phyloP scores from a whole-genome alignment of 306 rosid genomes.

The Cajanus cajan region DNA sequence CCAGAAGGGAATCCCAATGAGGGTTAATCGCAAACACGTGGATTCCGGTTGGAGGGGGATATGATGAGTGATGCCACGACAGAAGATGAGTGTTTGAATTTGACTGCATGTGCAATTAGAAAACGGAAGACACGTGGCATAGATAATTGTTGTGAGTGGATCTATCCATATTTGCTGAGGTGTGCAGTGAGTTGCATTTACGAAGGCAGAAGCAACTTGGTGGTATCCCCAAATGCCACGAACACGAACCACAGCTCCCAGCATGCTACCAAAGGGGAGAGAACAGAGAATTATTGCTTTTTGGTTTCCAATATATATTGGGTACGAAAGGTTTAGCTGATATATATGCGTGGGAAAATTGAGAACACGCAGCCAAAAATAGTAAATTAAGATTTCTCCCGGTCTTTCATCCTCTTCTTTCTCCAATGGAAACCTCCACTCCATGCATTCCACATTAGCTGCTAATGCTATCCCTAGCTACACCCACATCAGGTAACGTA shows the following conservation, averaged over 20 bases:
- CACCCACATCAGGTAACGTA: neutral
- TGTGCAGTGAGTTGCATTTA: neutral
- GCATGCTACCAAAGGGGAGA: neutral
- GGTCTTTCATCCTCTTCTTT: neutral
- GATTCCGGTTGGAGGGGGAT: neutral
- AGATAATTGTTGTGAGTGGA: too few relatives aligned
- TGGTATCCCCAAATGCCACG: neutral
- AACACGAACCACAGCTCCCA: neutral
- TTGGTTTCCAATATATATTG: neutral
- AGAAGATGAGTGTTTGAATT: neutral
- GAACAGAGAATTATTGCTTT: neutral
- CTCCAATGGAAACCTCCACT: conserved; percentile 11
- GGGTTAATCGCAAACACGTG: neutral
- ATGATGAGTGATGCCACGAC: neutral
- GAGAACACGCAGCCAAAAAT: neutral
- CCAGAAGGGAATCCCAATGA: conserved; percentile 19
- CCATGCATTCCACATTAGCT: conserved; percentile 12
- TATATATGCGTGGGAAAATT: neutral
- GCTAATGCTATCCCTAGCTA: neutral
- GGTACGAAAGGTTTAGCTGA: neutral
- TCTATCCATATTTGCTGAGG: neutral
- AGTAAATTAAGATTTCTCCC: neutral
- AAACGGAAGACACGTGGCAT: conserved; percentile 29
- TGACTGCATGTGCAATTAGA: conserved; percentile 19
- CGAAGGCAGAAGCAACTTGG: neutral